These are phyloP conservation scores for Aureobasidium sp. DNA, from an alignment of 2,329 filamentous ascomycete species.

Conservation along the genomic window DNA sequence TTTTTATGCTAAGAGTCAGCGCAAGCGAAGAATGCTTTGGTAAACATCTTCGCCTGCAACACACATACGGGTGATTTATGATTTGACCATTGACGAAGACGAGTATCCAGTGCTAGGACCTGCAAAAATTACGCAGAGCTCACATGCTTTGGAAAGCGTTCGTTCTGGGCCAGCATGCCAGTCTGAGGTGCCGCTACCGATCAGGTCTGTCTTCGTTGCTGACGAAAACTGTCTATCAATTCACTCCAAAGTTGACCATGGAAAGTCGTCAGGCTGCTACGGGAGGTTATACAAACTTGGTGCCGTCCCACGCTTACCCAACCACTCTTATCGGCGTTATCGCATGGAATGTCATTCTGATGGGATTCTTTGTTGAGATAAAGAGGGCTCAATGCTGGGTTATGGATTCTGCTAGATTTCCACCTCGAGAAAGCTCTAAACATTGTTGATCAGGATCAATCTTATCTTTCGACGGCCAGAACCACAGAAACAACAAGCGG, in stretches of 20 bases:
- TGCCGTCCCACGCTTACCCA: not conserved
- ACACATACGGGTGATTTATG: no score
- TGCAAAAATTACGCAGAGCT: not conserved
- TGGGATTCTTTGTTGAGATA: constrained; percentile 9
- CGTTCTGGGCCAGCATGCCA: not conserved
- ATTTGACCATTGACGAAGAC: no score
- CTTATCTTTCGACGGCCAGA: not conserved
- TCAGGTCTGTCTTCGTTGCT: no score
- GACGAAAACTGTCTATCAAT: not conserved
- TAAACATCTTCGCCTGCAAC: no score
- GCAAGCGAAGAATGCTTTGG: no score
- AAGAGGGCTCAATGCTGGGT: not conserved
- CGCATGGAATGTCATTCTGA: constrained; percentile 1
- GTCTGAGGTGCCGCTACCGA: not conserved
- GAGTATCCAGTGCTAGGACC: not conserved
- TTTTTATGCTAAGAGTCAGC: no score
- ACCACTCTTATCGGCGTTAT: constrained; percentile 8
- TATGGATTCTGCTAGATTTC: not conserved
- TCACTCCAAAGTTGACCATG: not conserved
- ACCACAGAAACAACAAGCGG: not conserved
- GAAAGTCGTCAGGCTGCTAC: not conserved
- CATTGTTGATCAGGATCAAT: not conserved
- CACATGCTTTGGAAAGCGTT: not conserved
- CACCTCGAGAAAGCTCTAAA: not conserved
- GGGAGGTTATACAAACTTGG: not conserved